These are phyloP conservation scores for Triglochin maritima DNA, from an alignment of 106 monocot genomes.

Conservation along the genomic window DNA sequence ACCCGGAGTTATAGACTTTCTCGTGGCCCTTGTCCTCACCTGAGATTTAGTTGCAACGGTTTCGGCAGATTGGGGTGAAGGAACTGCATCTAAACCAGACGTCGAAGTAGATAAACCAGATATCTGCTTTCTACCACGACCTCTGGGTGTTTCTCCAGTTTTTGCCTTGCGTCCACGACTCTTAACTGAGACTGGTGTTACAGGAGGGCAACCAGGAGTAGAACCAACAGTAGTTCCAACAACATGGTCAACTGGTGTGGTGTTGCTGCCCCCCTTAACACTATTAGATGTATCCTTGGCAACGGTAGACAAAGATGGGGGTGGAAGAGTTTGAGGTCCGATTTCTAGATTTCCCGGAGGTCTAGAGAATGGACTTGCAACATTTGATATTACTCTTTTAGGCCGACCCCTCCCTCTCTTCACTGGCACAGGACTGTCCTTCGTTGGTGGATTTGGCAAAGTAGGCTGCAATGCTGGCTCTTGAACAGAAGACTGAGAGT, in stretches of 20 bases:
- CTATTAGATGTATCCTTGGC: constrained; percentile 6
- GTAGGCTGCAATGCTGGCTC: constrained; percentile 9
- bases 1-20: constrained; percentile 2
- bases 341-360: constrained; percentile 14
- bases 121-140: constrained; percentile 43
- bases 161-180: constrained; percentile 25
- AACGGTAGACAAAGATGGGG: not conserved
- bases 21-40: constrained; percentile 8
- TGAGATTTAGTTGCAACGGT: constrained; percentile 6
- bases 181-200: constrained; percentile 14
- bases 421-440: constrained; percentile 30
- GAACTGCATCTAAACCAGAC: constrained; percentile 11
- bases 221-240: constrained; percentile 7
- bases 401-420: constrained; percentile 91
- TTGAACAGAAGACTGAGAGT: not conserved
- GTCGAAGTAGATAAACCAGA: constrained; percentile 8
- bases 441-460: constrained; percentile 15
- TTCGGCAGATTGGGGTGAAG: constrained; percentile 10
- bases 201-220: constrained; percentile 3
- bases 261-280: constrained; percentile 5
- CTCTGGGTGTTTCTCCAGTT: constrained; percentile 39
- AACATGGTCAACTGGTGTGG: not conserved
- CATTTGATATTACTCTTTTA: constrained; percentile 36
- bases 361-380: constrained; percentile 12
- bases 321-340: constrained; percentile 12